These are phyloP conservation scores for Candida oleophila DNA, from an alignment of 805 yeast genomes.

Conservation along the genomic window DNA sequence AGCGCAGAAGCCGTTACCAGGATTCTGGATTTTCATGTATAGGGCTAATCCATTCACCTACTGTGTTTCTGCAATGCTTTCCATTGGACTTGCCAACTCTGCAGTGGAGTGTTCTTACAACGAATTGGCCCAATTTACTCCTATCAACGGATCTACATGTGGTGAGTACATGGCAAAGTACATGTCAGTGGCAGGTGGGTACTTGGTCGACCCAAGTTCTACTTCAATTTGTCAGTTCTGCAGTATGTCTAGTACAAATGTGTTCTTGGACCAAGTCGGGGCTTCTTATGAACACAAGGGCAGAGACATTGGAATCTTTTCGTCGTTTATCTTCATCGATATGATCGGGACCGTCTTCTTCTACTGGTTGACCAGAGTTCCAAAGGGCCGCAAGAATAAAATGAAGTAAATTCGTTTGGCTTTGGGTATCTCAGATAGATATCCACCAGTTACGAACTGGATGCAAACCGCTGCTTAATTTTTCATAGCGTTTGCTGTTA, in stretches of 20 bases:
- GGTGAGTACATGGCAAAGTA: constrained; percentile 25
- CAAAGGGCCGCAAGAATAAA: constrained; percentile 26
- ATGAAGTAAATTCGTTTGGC: constrained; percentile 2
- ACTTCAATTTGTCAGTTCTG: constrained; percentile 25
- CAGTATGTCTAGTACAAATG: constrained; percentile 23
- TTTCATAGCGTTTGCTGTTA: too few species aligned
- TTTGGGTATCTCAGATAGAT: too few species aligned
- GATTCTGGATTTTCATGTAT: constrained; percentile 56
- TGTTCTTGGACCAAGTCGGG: constrained; percentile 23
- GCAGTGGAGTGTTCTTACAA: constrained; percentile 21
- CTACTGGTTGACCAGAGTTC: constrained; percentile 44
- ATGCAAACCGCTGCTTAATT: too few species aligned
- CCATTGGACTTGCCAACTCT: constrained; percentile 28
- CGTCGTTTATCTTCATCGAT: constrained; percentile 26
- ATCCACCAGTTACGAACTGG: too few species aligned
- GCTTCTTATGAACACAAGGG: constrained; percentile 21
- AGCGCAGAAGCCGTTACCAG: constrained; percentile 50
- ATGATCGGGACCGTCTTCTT: constrained; percentile 24
- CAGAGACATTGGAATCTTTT: constrained; percentile 28
- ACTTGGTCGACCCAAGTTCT: constrained; percentile 14
- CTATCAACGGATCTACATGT: constrained; percentile 28
- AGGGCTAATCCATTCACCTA: constrained; percentile 35
- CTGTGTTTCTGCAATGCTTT: constrained; percentile 27
- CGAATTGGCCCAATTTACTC: constrained; percentile 23
- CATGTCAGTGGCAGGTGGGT: constrained; percentile 23